Percentiles rank a stretch among this genome's conserved stretches.
These are phyloP conservation scores for Polygonum aviculare DNA, from an alignment of 148 eudicot species.

Conservation along the genomic window DNA sequence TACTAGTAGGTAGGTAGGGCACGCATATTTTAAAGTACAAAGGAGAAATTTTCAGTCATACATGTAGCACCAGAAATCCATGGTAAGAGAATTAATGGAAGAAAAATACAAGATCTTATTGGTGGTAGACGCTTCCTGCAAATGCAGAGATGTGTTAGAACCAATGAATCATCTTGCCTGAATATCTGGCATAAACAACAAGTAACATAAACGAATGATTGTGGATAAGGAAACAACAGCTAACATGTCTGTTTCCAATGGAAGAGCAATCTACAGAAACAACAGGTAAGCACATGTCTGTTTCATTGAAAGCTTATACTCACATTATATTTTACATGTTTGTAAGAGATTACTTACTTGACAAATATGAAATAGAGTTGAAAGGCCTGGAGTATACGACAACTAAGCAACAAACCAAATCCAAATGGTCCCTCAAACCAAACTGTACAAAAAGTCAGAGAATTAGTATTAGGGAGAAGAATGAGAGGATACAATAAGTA, in stretches of 20 bases:
- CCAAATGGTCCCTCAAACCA: slow-evolving; percentile 95
- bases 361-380: slow-evolving; percentile 80
- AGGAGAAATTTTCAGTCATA: slow-evolving; percentile 24
- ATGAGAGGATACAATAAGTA: slow-evolving; percentile 9
- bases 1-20: neutral
- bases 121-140: slow-evolving; percentile 88
- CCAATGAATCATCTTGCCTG: neutral
- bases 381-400: slow-evolving; percentile 70
- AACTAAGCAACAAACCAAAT: slow-evolving; percentile 87
- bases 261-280: neutral
- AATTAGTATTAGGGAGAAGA: neutral
- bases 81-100: slow-evolving; percentile 62
- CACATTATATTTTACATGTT: neutral
- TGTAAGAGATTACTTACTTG: slow-evolving; percentile 40
- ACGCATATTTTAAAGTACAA: neutral
- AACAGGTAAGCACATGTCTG: neutral
- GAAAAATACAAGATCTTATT: slow-evolving; percentile 51
- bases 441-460: slow-evolving; percentile 31
- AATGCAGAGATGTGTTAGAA: slow-evolving; percentile 1
- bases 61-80: slow-evolving; percentile 69
- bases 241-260: neutral
- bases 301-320: neutral
- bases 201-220: slow-evolving; percentile 3
- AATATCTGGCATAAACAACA: neutral
- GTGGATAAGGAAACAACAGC: neutral